phyloP scores from a whole-genome alignment of 2,329 filamentous ascomycete genomes.

The Claviceps capensis region DNA sequence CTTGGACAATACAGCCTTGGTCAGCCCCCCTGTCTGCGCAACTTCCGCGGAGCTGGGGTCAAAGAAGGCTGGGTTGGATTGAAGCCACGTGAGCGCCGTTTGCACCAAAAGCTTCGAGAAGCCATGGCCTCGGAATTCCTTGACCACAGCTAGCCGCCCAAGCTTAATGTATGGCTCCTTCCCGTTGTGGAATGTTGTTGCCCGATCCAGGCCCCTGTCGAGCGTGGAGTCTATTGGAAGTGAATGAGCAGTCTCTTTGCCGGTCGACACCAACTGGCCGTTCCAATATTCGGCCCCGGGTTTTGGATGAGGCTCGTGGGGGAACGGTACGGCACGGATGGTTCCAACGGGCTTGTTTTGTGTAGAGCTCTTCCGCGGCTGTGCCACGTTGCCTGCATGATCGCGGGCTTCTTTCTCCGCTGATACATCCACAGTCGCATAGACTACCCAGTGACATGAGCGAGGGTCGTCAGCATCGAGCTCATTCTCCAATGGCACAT shows the following conservation, averaged over 20 bases:
- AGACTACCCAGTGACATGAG: constrained; percentile 80
- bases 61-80: constrained; percentile 42
- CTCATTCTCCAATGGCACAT: constrained; percentile 51
- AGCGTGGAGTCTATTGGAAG: constrained; percentile 7
- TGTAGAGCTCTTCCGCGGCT: constrained; percentile 30
- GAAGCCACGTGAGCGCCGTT: constrained; percentile 54
- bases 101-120: constrained; percentile 54
- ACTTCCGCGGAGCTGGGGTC: constrained; percentile 32
- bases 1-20: constrained; percentile 29
- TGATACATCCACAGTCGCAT: constrained; percentile 46
- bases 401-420: constrained; percentile 30
- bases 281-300: constrained; percentile 34
- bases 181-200: constrained; percentile 41
- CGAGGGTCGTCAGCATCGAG: constrained; percentile 68
- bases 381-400: constrained; percentile 25
- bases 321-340: constrained; percentile 69
- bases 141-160: constrained; percentile 59
- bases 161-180: constrained; percentile 71
- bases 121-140: constrained; percentile 49
- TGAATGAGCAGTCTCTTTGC: constrained; percentile 6
- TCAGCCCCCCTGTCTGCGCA: constrained; percentile 27
- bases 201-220: constrained; percentile 22
- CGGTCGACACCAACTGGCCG: constrained; percentile 22
- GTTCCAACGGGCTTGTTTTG: constrained; percentile 49
- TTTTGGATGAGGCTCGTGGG: constrained; percentile 52